Base-by-base conservation (phyloP, 352 stramenopile genomes). In the Pythium coloratum region DNA sequence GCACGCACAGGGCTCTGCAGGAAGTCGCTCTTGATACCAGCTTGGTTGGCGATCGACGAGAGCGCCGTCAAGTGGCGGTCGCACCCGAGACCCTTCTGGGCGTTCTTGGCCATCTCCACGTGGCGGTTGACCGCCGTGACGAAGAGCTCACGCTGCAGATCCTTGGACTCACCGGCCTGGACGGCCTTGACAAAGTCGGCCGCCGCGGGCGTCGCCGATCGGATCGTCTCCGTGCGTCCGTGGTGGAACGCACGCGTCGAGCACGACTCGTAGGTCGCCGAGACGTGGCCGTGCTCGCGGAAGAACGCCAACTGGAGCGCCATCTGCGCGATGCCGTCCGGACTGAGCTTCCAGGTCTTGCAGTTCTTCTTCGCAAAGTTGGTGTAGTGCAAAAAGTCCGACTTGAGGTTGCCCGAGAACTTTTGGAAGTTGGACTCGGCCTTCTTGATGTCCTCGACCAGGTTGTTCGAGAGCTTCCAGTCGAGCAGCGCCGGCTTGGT, bases 211-310 rank as follows among this genome's bases (percentile, higher is more conserved):
- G 89, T 95, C 44, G 84, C 82, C 33, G 84, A 93, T 14, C 93
- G 88, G 66, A 98, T 98, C 7, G 88, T 97, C 72, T 98, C 93
- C 30, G 93, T 98, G 42, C 93, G 89, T 34, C 93, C 93, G 64
- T 97, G 91, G 64, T 93, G 88, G 73, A 97, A 98, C 66, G 66
- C 70, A 26, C 91, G 84, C 50, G 91, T 98, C n/a, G 92, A 91
- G 72, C 90, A 97, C 73, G 90, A 97, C 76, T 98, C 92, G 73
- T 98, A 98, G 20, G 86, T 92, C 0, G 91, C 76, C 7, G 90
- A 76, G 28, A 95, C 75, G 62, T 88, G 78, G 53, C 83, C 82
- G 54, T 98, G 86, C 40, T 85, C 55, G 34, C 85, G 80, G 56
- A 82, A 87, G 68, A 96, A 98, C 28, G 92, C 91, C 13, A 97